A percentile compares a stretch with the other conserved stretches of the same genome.
Conservation (phyloP, 2,329 filamentous ascomycete species). For the Gnomoniopsis smithogilvyi region DNA sequence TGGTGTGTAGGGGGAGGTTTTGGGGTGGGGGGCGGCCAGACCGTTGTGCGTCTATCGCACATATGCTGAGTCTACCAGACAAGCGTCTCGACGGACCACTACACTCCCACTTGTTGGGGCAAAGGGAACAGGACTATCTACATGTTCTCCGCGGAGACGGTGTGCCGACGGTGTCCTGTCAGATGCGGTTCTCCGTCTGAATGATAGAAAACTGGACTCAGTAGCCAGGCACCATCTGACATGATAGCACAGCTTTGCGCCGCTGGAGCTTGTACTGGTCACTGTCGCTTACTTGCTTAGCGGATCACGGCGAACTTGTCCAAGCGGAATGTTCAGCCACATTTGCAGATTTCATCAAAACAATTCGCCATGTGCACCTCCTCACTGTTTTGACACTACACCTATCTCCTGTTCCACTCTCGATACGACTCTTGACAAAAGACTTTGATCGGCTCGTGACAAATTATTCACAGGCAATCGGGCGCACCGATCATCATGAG, state of each 20-base stretch:
- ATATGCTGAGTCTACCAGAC: conserved; percentile 14
- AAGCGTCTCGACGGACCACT: conserved; percentile 4
- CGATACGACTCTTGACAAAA: too few species aligned
- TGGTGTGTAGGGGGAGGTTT: not conserved
- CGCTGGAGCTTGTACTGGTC: not conserved
- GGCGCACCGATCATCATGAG: not conserved
- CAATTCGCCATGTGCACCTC: too few species aligned
- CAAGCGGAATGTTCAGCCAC: too few species aligned
- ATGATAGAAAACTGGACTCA: not conserved
- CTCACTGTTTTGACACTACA: too few species aligned
- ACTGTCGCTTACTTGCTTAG: too few species aligned
- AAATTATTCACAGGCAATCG: not conserved
- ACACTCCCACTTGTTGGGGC: not conserved
- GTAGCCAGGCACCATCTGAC: not conserved
- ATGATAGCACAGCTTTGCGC: not conserved
- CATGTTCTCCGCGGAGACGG: too few species aligned
- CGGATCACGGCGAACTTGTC: too few species aligned
- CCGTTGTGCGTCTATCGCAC: not conserved
- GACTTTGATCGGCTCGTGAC: not conserved
- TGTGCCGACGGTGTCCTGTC: not conserved
- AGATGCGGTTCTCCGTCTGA: not conserved
- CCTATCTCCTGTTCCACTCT: too few species aligned
- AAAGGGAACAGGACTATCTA: not conserved
- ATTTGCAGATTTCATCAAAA: too few species aligned
- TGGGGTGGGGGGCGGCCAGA: not conserved